Conservation (phyloP, 371 early-diverging fungal genomes). For the Apophysomyces elegans region DNA sequence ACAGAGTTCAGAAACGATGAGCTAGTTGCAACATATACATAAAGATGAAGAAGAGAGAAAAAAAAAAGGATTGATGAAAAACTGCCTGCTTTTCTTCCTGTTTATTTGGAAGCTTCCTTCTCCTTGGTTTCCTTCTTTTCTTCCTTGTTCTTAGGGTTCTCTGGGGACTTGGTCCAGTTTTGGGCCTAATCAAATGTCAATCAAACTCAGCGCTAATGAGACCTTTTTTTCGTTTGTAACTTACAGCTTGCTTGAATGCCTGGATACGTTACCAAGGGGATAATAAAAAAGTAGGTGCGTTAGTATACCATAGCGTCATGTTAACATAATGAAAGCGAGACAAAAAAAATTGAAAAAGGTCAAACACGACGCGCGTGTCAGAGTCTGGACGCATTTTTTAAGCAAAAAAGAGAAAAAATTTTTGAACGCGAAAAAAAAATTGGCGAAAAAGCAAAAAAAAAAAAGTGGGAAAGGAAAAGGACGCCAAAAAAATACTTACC, state of each 20-base stretch:
- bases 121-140: slow-evolving; percentile 10
- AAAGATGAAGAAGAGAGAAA: not conserved
- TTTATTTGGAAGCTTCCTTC: slow-evolving; percentile 23
- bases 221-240: slow-evolving; percentile 13
- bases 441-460: slow-evolving; percentile 13
- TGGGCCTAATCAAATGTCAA: slow-evolving; percentile 35
- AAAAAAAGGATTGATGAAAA: slow-evolving; percentile 3
- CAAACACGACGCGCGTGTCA: slow-evolving; percentile 10
- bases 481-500: slow-evolving; percentile 29
- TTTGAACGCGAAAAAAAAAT: slow-evolving; percentile 12
- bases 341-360: slow-evolving; percentile 15
- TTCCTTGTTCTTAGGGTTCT: slow-evolving; percentile 52
- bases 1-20: slow-evolving; percentile 10
- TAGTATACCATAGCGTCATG: not conserved
- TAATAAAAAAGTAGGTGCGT: slow-evolving; percentile 5
- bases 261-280: slow-evolving; percentile 13
- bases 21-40: slow-evolving; percentile 3
- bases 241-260: slow-evolving; percentile 52
- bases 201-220: not conserved
- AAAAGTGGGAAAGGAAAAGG: not conserved
- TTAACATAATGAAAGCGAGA: slow-evolving; percentile 7
- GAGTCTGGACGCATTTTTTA: no score
- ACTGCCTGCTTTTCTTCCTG: not conserved
- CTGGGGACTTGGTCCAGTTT: slow-evolving; percentile 47
- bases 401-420: not conserved